Evolutionary conservation across 148 eudicot genomes (phyloP).

Genomic region (Limonium bicolor): DNA sequence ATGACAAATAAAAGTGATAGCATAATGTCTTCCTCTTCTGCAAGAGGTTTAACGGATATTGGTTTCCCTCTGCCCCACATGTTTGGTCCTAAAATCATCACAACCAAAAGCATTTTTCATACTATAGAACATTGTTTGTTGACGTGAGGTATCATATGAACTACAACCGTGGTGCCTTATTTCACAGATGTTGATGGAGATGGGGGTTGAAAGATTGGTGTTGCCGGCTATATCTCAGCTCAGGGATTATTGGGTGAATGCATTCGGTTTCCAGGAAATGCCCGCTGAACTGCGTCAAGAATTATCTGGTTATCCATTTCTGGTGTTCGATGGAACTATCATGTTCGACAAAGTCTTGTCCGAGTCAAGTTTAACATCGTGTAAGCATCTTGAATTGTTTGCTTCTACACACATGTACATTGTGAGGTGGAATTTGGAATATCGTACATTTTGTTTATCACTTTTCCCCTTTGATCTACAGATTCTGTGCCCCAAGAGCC

Average conservation of each 20-base stretch:
- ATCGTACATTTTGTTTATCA: not conserved
- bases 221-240: slow-evolving; percentile 37
- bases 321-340: slow-evolving; percentile 31
- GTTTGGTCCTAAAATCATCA: too few relatives aligned
- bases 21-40: too few relatives aligned
- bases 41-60: too few relatives aligned
- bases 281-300: slow-evolving; percentile 17
- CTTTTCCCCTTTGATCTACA: slow-evolving; percentile 10
- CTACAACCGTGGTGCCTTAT: too few relatives aligned
- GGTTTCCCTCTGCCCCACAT: too few relatives aligned
- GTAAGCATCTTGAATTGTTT: not conserved
- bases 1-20: too few relatives aligned
- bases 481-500: slow-evolving; percentile 4
- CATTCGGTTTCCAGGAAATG: slow-evolving; percentile 36
- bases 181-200: slow-evolving; percentile 34
- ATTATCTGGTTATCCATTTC: slow-evolving; percentile 28
- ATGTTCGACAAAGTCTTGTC: slow-evolving; percentile 25
- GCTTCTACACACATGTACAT: not conserved
- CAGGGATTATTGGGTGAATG: slow-evolving; percentile 28
- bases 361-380: slow-evolving; percentile 10
- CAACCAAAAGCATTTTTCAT: too few relatives aligned
- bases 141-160: too few relatives aligned
- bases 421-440: not conserved
- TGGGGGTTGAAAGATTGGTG: slow-evolving; percentile 39
- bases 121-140: too few relatives aligned